Conservation (phyloP, 1,139 yeast species). For the Blastobotrys indianensis region DNA sequence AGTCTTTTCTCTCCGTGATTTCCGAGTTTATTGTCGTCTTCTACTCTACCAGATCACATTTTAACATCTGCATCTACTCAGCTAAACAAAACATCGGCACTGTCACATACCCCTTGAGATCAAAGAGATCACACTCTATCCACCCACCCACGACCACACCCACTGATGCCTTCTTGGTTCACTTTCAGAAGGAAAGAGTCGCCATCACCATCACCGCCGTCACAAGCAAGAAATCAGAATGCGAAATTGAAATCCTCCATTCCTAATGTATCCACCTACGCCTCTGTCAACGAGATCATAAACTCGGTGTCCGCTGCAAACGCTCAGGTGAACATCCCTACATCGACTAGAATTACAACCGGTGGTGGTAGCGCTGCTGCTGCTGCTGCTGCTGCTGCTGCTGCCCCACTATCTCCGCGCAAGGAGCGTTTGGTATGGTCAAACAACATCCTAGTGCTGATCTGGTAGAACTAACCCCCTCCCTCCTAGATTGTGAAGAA, state of each 20-base stretch:
- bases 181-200: conserved; percentile 6
- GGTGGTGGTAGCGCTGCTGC: background rate
- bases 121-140: too few species aligned
- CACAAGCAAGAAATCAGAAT: conserved; percentile 5
- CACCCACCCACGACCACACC: too few species aligned
- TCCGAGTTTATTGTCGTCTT: too few species aligned
- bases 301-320: conserved; percentile 24
- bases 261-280: conserved; percentile 22
- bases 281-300: conserved; percentile 24
- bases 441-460: background rate
- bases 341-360: background rate
- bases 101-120: too few species aligned
- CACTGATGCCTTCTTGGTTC: conserved; percentile 9
- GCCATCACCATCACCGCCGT: background rate
- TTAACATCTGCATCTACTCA: too few species aligned
- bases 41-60: too few species aligned
- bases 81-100: too few species aligned
- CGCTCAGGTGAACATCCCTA: conserved; percentile 11
- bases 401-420: background rate
- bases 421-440: conserved; percentile 1
- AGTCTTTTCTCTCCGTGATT: too few species aligned
- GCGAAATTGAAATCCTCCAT: conserved; percentile 4
- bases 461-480: background rate
- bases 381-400: background rate
- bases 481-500: conserved; percentile 12